Conservation (phyloP, 2,329 filamentous ascomycete genomes). For the Nemania sp. region DNA sequence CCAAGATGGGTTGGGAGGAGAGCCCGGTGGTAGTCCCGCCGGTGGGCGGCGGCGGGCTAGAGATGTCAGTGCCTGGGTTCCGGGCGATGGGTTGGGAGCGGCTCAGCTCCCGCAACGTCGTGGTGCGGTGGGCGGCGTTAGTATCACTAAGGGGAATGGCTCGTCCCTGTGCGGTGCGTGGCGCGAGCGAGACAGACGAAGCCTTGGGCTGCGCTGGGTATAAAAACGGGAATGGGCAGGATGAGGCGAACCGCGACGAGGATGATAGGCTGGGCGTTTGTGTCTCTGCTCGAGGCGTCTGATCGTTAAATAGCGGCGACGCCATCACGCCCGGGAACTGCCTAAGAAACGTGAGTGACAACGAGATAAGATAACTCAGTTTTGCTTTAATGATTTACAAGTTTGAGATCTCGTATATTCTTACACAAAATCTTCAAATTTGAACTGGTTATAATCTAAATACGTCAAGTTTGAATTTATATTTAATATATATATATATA, state of each 20-base stretch:
- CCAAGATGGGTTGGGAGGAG: slow-evolving; percentile 68
- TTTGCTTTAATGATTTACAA: too few relatives aligned
- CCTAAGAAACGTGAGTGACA: too few relatives aligned
- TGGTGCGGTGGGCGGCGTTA: slow-evolving; percentile 61
- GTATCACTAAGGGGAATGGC: slow-evolving; percentile 61
- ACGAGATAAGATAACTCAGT: too few relatives aligned
- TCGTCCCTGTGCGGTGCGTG: slow-evolving; percentile 59
- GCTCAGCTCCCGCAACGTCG: slow-evolving; percentile 63
- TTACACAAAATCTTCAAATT: too few relatives aligned
- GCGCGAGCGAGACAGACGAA: slow-evolving; percentile 57
- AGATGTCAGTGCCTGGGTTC: slow-evolving; percentile 56
- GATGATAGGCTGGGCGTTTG: too few relatives aligned
- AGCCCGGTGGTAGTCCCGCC: slow-evolving; percentile 47
- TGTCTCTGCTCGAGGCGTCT: too few relatives aligned
- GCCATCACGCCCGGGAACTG: too few relatives aligned
- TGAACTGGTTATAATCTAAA: too few relatives aligned
- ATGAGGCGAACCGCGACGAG: neutral
- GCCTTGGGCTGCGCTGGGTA: slow-evolving; percentile 48
- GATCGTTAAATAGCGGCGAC: too few relatives aligned
- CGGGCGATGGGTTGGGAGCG: slow-evolving; percentile 58
- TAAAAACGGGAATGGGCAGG: neutral
- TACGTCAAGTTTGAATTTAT: too few relatives aligned
- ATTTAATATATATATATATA: too few relatives aligned
- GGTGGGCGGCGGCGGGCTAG: slow-evolving; percentile 46
- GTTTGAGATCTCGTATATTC: too few relatives aligned